Conservation (phyloP, 192 early-diverging fungal species). For the Umbelopsis isabellina region DNA sequence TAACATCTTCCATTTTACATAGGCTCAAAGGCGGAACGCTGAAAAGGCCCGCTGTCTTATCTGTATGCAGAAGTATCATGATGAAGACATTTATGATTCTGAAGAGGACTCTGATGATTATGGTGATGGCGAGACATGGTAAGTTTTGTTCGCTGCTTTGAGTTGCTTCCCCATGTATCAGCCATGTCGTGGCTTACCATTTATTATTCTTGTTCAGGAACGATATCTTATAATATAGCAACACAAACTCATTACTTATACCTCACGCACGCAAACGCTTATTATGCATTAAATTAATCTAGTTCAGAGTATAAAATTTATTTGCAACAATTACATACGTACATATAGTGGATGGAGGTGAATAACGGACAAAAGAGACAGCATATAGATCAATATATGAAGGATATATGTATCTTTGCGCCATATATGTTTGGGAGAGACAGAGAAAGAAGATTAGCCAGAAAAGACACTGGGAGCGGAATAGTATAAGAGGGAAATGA, state of each 20-base stretch:
- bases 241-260: neutral
- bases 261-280: neutral
- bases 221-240: neutral
- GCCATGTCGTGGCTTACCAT: neutral
- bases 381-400: no score
- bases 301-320: no score
- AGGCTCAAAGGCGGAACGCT: slow-evolving; percentile 48
- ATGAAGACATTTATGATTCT: slow-evolving; percentile 40
- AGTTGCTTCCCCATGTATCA: neutral
- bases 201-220: neutral
- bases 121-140: slow-evolving; percentile 28
- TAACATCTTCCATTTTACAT: neutral
- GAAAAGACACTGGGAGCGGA: neutral
- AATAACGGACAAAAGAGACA: no score
- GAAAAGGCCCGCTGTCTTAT: slow-evolving; percentile 44
- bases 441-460: no score
- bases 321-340: no score
- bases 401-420: no score
- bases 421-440: no score
- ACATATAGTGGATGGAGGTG: no score
- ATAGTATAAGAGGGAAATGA: neutral
- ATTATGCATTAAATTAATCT: neutral
- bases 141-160: neutral
- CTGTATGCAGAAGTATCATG: slow-evolving; percentile 47
- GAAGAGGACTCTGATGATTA: slow-evolving; percentile 31